phyloP scores from a whole-genome alignment of 257 asterid species.

The Primulina tabacum region DNA sequence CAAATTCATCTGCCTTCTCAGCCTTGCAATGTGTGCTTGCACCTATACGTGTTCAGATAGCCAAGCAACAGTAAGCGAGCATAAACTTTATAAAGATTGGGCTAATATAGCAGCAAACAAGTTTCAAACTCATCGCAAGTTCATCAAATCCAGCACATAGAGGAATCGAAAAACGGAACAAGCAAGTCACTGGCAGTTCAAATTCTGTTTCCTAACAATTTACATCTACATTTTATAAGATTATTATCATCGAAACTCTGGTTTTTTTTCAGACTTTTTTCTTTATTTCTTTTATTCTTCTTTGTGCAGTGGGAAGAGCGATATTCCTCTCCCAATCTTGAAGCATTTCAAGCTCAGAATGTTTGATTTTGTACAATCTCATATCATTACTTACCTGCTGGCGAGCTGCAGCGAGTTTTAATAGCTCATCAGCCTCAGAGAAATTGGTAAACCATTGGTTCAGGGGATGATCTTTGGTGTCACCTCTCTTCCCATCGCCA shows the following conservation, averaged over 20 bases:
- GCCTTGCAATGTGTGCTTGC: constrained; percentile 87
- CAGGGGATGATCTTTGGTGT: constrained; percentile 68
- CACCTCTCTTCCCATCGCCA: constrained; percentile 46
- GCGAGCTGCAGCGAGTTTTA: constrained; percentile 87
- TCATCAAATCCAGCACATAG: neutral
- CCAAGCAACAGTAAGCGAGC: constrained; percentile 22
- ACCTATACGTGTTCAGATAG: constrained; percentile 55
- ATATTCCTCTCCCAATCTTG: neutral
- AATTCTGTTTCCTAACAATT: neutral
- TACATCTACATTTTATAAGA: neutral
- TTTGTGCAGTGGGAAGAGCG: neutral
- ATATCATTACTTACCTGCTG: constrained; percentile 60
- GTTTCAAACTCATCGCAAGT: constrained; percentile 3
- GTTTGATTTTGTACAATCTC: neutral
- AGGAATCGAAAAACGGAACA: neutral
- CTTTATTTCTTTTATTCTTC: neutral
- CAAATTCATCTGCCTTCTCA: constrained; percentile 62
- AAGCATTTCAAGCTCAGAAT: neutral
- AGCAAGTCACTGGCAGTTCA: neutral
- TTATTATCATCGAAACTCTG: neutral
- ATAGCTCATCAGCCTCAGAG: constrained; percentile 90
- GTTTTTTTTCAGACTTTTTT: neutral
- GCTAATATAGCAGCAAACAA: neutral
- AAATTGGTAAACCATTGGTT: constrained; percentile 77
- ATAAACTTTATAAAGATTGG: constrained; percentile 3